A percentile compares a stretch with the other conserved stretches of the same genome.
phyloP scores from a whole-genome alignment of 2,329 filamentous ascomycete species.

The Colletotrichum truncatum region DNA sequence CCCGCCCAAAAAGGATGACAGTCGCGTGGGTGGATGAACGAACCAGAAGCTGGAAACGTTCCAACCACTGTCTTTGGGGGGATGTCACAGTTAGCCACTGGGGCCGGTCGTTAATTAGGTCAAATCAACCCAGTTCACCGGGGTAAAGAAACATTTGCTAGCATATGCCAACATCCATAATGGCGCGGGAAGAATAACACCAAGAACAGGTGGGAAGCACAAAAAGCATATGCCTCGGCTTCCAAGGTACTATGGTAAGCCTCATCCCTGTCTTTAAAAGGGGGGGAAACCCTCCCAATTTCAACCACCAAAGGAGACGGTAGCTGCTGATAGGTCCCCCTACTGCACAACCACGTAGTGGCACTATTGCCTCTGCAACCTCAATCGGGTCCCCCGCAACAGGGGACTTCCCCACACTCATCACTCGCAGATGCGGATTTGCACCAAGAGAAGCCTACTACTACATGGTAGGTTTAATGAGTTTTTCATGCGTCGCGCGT shows the following conservation, averaged over 20 bases:
- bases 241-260: conserved; percentile 3
- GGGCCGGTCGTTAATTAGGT: too few relatives aligned
- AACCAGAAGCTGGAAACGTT: too few relatives aligned
- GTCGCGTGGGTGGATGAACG: conserved; percentile 6
- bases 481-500: conserved; percentile 15
- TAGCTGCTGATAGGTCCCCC: neutral
- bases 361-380: too few relatives aligned
- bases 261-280: neutral
- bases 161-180: too few relatives aligned
- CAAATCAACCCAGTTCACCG: too few relatives aligned
- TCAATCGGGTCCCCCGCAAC: neutral
- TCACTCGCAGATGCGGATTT: neutral
- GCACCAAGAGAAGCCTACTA: neutral
- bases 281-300: neutral
- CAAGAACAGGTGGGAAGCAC: neutral
- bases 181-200: too few relatives aligned
- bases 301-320: neutral
- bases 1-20: neutral
- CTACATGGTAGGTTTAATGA: conserved; percentile 14
- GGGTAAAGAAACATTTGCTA: too few relatives aligned
- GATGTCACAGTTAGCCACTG: too few relatives aligned
- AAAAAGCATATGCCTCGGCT: conserved; percentile 32
- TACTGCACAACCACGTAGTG: too few relatives aligned
- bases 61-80: too few relatives aligned
- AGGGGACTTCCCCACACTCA: conserved; percentile 26